Percentiles rank a stretch among this genome's conserved stretches.
Conservation (phyloP, 345 rosid genomes). For the Aurinia saxatilis region DNA sequence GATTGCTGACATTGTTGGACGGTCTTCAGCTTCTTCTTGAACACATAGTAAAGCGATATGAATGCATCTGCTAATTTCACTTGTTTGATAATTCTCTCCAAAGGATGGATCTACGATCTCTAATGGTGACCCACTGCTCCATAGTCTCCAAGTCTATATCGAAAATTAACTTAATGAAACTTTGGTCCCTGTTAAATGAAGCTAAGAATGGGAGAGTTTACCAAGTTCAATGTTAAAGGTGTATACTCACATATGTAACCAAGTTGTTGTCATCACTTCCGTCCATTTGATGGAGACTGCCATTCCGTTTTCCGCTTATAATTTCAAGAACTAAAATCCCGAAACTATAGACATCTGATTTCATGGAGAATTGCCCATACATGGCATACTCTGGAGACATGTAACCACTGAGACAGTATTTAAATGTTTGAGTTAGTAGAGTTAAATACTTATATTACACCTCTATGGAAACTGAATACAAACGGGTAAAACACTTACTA, state of each 20-base stretch:
- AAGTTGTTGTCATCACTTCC: neutral
- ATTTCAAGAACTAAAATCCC: slow-evolving; percentile 11
- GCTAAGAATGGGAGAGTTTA: no score
- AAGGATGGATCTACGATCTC: slow-evolving; percentile 15
- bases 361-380: neutral
- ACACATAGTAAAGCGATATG: slow-evolving; percentile 40
- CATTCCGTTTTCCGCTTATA: neutral
- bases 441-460: neutral
- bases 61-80: slow-evolving; percentile 37
- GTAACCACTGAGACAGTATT: slow-evolving; percentile 9
- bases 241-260: slow-evolving; percentile 28
- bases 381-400: slow-evolving; percentile 9
- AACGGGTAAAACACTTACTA: neutral
- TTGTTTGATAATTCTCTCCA: slow-evolving; percentile 21
- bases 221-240: neutral
- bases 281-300: neutral
- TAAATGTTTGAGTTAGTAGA: neutral
- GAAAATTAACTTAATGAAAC: neutral
- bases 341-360: slow-evolving; percentile 15
- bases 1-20: slow-evolving; percentile 38
- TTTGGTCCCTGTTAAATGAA: neutral
- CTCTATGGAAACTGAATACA: neutral
- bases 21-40: slow-evolving; percentile 37
- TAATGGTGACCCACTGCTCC: slow-evolving; percentile 23
- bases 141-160: slow-evolving; percentile 35